Conservation (phyloP, 202 grass and related monocot species). For the Bolboschoenoplectus hybrid region DNA sequence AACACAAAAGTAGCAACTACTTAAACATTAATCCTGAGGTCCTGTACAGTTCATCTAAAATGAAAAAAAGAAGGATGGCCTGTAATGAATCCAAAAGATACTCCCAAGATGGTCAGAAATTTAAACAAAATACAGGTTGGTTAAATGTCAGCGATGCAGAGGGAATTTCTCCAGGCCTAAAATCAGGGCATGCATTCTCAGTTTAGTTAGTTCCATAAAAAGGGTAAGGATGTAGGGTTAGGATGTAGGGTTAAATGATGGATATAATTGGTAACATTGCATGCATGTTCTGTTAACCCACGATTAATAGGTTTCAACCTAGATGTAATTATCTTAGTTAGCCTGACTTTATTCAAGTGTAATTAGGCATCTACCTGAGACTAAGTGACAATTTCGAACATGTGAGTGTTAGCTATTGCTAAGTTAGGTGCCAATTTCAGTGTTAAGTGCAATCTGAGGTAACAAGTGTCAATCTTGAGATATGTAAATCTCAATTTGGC, state of each 20-base stretch:
- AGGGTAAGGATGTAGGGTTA: background rate
- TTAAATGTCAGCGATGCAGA: constrained; percentile 15
- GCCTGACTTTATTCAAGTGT: background rate
- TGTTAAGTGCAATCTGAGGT: background rate
- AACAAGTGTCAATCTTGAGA: background rate
- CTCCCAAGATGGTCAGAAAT: background rate
- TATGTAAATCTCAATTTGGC: constrained; percentile 16
- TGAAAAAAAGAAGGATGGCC: background rate
- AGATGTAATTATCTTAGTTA: background rate
- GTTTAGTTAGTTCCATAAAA: background rate
- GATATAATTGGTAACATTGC: background rate
- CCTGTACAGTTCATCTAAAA: constrained; percentile 7
- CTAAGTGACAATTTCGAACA: background rate
- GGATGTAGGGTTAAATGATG: constrained; percentile 11
- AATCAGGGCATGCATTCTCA: background rate
- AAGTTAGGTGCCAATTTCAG: background rate
- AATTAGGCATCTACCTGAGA: background rate
- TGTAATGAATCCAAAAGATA: background rate
- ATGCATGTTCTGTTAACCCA: background rate
- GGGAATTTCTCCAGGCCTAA: background rate
- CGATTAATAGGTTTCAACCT: background rate
- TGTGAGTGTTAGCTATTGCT: background rate
- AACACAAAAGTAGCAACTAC: background rate
- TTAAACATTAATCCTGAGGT: background rate
- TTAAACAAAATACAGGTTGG: background rate